phyloP scores from a whole-genome alignment of 2,329 filamentous ascomycete genomes.

The Fusarium sp. region DNA sequence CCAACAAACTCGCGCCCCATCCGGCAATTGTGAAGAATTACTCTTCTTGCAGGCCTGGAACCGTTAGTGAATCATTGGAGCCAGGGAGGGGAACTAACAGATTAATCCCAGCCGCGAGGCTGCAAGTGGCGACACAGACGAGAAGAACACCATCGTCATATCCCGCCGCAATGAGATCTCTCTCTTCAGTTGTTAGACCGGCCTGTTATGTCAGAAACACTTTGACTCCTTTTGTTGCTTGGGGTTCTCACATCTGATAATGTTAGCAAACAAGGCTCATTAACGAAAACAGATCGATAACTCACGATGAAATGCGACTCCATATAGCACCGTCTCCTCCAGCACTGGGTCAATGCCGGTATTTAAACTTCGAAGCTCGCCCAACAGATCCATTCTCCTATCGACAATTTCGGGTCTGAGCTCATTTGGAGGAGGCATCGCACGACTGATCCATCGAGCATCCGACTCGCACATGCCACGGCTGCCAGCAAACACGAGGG shows the following conservation, averaged over 20 bases:
- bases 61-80: slow-evolving; percentile 16
- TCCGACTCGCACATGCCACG: slow-evolving; percentile 75
- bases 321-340: slow-evolving; percentile 71
- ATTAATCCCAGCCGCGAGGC: slow-evolving; percentile 86
- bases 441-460: slow-evolving; percentile 75
- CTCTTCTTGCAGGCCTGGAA: slow-evolving; percentile 70
- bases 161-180: slow-evolving; percentile 76
- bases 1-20: slow-evolving; percentile 84
- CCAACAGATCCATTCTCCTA: slow-evolving; percentile 72
- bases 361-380: slow-evolving; percentile 73
- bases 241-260: slow-evolving; percentile 52
- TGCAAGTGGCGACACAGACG: slow-evolving; percentile 81
- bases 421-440: slow-evolving; percentile 66
- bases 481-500: slow-evolving; percentile 79
- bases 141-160: slow-evolving; percentile 77
- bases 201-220: slow-evolving; percentile 57
- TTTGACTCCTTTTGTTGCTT: neutral
- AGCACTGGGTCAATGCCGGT: slow-evolving; percentile 75
- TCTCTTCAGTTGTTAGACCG: slow-evolving; percentile 79
- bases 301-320: slow-evolving; percentile 80
- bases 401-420: slow-evolving; percentile 63
- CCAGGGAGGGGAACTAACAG: slow-evolving; percentile 53
- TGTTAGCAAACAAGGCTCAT: slow-evolving; percentile 13
- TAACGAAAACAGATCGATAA: neutral
- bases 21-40: slow-evolving; percentile 79